These are phyloP conservation scores for Eucalyptus urophylla DNA, from an alignment of 345 rosid species.

Conservation along the genomic window DNA sequence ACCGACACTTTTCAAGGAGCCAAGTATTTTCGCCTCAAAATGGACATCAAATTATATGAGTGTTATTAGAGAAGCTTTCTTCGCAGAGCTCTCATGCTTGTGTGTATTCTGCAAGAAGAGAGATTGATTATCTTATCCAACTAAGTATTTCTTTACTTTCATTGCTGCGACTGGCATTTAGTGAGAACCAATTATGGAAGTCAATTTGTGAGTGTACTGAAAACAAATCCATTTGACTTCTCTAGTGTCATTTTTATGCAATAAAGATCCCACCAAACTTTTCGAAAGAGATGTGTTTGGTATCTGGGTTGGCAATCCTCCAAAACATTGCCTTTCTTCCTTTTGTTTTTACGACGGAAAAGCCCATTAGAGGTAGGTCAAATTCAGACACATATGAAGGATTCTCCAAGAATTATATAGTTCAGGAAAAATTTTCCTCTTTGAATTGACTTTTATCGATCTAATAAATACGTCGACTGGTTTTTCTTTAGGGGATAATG, in stretches of 20 bases:
- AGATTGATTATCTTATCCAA: slow-evolving; percentile 7
- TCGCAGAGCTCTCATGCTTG: background rate
- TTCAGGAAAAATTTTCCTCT: background rate
- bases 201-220: background rate
- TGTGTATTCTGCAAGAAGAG: background rate
- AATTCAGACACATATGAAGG: background rate
- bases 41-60: slow-evolving; percentile 11
- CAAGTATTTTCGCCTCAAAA: slow-evolving; percentile 43
- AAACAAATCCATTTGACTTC: background rate
- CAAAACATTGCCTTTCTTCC: background rate
- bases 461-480: background rate
- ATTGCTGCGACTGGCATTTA: background rate
- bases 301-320: background rate
- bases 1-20: slow-evolving; percentile 36
- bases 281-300: background rate
- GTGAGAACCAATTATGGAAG: background rate
- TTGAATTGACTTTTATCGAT: background rate
- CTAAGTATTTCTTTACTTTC: background rate
- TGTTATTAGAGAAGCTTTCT: background rate
- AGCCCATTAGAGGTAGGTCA: background rate
- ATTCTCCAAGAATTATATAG: background rate
- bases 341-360: background rate
- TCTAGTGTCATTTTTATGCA: background rate
- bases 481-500: background rate
- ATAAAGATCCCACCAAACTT: background rate